Conservation (phyloP, 2,329 filamentous ascomycete species). For the Madurella fahalii region DNA sequence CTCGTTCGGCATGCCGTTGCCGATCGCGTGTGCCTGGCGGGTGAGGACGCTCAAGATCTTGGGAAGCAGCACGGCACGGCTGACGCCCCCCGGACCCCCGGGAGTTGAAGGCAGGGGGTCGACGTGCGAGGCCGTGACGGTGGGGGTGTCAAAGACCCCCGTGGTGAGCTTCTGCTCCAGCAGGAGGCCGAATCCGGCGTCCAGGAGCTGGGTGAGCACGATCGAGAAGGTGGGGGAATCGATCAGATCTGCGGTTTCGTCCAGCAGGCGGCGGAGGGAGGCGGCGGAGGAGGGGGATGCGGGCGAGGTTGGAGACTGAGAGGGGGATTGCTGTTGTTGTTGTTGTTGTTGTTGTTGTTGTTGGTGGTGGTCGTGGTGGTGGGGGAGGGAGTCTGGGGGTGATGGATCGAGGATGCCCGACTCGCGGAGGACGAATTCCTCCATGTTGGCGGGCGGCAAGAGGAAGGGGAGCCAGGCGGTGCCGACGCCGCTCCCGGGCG, state of each 20-base stretch:
- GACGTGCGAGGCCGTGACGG: slow-evolving; percentile 19
- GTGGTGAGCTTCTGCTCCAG: slow-evolving; percentile 76
- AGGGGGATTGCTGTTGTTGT: slow-evolving; percentile 23
- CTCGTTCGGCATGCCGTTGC: slow-evolving; percentile 68
- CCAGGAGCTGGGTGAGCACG: slow-evolving; percentile 80
- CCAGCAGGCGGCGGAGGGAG: slow-evolving; percentile 76
- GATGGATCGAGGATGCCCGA: slow-evolving; percentile 68
- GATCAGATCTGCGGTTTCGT: slow-evolving; percentile 93
- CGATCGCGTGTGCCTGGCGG: slow-evolving; percentile 85
- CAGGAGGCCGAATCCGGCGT: slow-evolving; percentile 79
- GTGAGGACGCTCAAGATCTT: slow-evolving; percentile 87
- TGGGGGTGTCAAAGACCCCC: slow-evolving; percentile 63
- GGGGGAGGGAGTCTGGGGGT: slow-evolving; percentile 31
- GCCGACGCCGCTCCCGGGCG: slow-evolving; percentile 38
- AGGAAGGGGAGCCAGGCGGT: slow-evolving; percentile 79
- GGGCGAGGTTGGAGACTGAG: slow-evolving; percentile 36
- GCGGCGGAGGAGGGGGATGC: slow-evolving; percentile 36
- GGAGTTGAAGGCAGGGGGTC: slow-evolving; percentile 16
- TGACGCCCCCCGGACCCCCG: slow-evolving; percentile 25
- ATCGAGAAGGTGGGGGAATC: slow-evolving; percentile 89
- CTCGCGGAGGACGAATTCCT: slow-evolving; percentile 78
- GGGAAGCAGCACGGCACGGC: slow-evolving; percentile 63
- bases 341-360: slow-evolving; percentile 20
- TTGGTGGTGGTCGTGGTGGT: slow-evolving; percentile 12
- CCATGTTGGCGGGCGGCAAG: slow-evolving; percentile 72